phyloP scores from a whole-genome alignment of 257 asterid species.

The Solanum lycopersicoides region DNA sequence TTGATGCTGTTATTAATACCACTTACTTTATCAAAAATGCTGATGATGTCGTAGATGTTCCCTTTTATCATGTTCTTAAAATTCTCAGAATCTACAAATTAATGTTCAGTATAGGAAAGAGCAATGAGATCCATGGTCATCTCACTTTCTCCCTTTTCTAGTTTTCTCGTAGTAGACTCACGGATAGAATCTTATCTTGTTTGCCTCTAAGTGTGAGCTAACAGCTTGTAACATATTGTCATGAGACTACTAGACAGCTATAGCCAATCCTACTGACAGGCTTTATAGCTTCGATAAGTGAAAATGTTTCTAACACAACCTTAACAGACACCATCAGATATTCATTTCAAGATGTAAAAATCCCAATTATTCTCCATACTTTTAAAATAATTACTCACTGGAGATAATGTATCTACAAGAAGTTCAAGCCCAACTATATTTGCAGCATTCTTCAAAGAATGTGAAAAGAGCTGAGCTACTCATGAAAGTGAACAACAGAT shows the following conservation, averaged over 20 bases:
- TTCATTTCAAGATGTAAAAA: background rate
- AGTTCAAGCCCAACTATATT: background rate
- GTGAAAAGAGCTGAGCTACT: background rate
- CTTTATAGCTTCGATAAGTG: background rate
- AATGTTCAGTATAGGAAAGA: background rate
- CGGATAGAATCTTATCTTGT: background rate
- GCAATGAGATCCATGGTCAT: background rate
- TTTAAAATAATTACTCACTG: background rate
- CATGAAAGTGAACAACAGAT: background rate
- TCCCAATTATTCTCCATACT: background rate
- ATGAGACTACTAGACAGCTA: background rate
- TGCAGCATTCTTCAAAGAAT: background rate
- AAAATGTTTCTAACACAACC: background rate
- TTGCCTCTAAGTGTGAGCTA: background rate
- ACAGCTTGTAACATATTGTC: background rate
- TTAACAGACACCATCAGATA: background rate
- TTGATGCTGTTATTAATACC: background rate
- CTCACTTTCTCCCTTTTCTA: background rate
- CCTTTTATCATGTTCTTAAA: background rate
- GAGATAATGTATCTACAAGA: background rate
- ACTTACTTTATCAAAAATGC: background rate
- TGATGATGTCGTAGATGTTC: background rate
- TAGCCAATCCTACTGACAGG: background rate
- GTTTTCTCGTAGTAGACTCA: background rate
- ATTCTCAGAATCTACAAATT: background rate